A percentile compares a stretch with the other conserved stretches of the same genome.
These are phyloP conservation scores for Stevia rebaudiana DNA, from an alignment of 140 eudicot species.

Conservation along the genomic window DNA sequence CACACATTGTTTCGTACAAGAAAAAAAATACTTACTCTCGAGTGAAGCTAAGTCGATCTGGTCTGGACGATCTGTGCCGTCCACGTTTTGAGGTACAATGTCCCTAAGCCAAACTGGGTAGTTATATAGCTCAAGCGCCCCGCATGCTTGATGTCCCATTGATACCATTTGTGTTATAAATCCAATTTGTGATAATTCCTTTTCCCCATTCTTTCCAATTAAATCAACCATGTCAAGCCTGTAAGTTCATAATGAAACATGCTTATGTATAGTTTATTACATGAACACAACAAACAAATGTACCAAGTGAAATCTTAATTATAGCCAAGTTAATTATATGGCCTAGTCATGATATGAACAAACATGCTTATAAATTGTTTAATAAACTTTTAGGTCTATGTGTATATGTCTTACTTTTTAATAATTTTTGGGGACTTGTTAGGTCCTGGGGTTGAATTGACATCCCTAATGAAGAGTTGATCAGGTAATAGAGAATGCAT, in stretches of 20 bases:
- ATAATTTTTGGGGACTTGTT: conserved; percentile 28
- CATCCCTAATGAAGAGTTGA: conserved; percentile 31
- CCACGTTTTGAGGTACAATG: conserved; percentile 43
- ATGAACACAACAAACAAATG: no score
- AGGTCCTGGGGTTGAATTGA: conserved; percentile 37
- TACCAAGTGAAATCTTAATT: no score
- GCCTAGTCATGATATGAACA: no score
- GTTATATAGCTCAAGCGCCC: conserved; percentile 44
- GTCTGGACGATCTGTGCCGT: conserved; percentile 45
- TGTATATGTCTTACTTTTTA: conserved; percentile 35
- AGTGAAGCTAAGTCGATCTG: conserved; percentile 50
- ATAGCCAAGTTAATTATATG: no score
- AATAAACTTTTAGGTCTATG: no score
- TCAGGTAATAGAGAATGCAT: conserved; percentile 52
- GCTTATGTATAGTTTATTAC: no score
- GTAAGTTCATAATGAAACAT: neutral
- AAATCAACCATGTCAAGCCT: conserved; percentile 37
- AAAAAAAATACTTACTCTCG: conserved; percentile 42
- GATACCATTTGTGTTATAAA: conserved; percentile 42
- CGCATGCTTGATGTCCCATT: conserved; percentile 62
- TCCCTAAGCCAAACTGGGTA: conserved; percentile 58
- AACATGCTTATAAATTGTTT: no score
- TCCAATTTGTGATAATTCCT: conserved; percentile 37
- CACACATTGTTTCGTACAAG: no score
- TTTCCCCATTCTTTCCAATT: conserved; percentile 41